A percentile compares a stretch with the other conserved stretches of the same genome.
Conservation (phyloP, 495 filamentous ascomycete species). For the Lasiosphaeris hirsuta region DNA sequence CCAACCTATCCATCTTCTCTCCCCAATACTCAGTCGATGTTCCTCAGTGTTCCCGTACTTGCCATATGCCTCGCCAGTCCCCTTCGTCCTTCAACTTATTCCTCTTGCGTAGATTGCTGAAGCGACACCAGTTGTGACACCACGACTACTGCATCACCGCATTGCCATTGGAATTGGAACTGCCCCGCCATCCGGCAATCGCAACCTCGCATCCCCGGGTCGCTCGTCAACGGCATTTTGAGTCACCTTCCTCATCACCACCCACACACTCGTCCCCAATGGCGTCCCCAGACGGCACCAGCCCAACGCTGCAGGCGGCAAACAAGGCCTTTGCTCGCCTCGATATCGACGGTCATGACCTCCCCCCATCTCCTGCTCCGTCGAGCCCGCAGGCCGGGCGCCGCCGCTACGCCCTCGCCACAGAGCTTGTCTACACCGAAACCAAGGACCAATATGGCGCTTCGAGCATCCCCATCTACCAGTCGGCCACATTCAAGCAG, state of each 20-base stretch:
- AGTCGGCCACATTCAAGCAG: slow-evolving; percentile 98
- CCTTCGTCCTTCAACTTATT: background rate
- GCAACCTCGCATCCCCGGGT: background rate
- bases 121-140: background rate
- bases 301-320: slow-evolving; percentile 29
- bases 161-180: background rate
- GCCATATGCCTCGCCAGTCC: background rate
- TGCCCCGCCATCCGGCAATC: slow-evolving; percentile 10
- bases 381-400: slow-evolving; percentile 82
- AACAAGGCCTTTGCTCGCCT: slow-evolving; percentile 71
- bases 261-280: slow-evolving; percentile 23
- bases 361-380: slow-evolving; percentile 91
- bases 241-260: background rate
- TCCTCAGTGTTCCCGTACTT: background rate
- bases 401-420: slow-evolving; percentile 83
- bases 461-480: slow-evolving; percentile 94
- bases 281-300: slow-evolving; percentile 29
- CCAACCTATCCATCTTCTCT: background rate
- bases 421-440: slow-evolving; percentile 94
- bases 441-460: slow-evolving; percentile 93
- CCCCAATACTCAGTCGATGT: background rate
- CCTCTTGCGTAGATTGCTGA: background rate
- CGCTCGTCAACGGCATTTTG: background rate
- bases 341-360: slow-evolving; percentile 83
- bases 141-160: background rate